Percentiles rank a stretch among this genome's conserved stretches.
phyloP scores from a whole-genome alignment of 306 rosid genomes.

The Castanea crenata region DNA sequence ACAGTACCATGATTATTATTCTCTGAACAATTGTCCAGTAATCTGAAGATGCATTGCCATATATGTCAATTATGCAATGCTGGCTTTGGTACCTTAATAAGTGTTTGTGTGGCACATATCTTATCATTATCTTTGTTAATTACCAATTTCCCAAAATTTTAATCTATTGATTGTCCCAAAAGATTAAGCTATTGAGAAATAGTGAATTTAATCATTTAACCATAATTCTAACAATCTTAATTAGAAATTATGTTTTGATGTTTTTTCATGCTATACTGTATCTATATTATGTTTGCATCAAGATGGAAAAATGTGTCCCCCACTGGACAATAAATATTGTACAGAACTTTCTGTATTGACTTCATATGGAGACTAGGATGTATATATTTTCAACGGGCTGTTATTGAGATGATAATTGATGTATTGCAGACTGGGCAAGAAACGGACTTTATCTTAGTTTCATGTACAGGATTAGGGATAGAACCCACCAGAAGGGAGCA shows the following conservation, averaged over 20 bases:
- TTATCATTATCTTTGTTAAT: neutral
- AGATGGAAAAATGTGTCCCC: neutral
- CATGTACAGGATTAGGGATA: conserved; percentile 92
- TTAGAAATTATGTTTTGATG: neutral
- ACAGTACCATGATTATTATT: conserved; percentile 10
- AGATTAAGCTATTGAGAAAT: too few species aligned
- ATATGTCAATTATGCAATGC: neutral
- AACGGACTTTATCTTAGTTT: conserved; percentile 90
- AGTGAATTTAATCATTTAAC: too few species aligned
- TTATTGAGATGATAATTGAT: conserved; percentile 25
- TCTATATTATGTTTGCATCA: neutral
- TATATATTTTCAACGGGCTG: neutral
- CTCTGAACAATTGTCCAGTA: conserved; percentile 1
- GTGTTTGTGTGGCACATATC: conserved; percentile 8
- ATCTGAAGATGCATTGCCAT: neutral
- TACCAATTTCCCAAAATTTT: too few species aligned
- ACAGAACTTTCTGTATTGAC: neutral
- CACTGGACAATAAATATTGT: conserved; percentile 12
- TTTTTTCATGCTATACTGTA: conserved; percentile 1
- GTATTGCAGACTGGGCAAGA: conserved; percentile 89
- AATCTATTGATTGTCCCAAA: too few species aligned
- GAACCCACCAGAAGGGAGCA: conserved; percentile 93
- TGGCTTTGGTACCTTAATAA: conserved; percentile 13
- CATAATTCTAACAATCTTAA: neutral
- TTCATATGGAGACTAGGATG: neutral